A percentile compares a stretch with the other conserved stretches of the same genome.
These are phyloP conservation scores for Bacidia gigantensis DNA, from an alignment of 495 filamentous ascomycete species.

Conservation along the genomic window DNA sequence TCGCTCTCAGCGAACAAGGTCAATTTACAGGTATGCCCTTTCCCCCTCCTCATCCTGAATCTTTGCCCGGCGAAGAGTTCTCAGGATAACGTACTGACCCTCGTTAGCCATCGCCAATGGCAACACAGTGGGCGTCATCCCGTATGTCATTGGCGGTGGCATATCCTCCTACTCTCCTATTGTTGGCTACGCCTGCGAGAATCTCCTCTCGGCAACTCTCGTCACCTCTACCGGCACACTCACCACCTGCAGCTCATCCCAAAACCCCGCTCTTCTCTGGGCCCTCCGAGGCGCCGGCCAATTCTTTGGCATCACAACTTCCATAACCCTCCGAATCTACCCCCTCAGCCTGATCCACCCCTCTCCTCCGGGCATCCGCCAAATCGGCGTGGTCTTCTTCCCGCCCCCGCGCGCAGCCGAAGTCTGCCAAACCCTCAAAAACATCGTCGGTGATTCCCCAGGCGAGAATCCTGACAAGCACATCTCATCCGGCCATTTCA, in stretches of 20 bases:
- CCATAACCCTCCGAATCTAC: conserved; percentile 17
- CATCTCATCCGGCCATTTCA: conserved; percentile 15
- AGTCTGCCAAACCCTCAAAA: conserved; percentile 13
- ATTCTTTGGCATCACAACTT: conserved; percentile 38
- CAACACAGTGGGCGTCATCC: conserved; percentile 23
- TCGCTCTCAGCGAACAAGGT: conserved; percentile 14
- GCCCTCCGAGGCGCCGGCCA: conserved; percentile 38
- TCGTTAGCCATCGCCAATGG: conserved; percentile 22
- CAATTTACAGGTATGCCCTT: conserved; percentile 10
- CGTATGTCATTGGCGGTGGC: conserved; percentile 21
- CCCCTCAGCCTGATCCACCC: conserved; percentile 9
- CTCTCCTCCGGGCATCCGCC: conserved; percentile 9
- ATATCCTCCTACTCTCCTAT: conserved; percentile 12
- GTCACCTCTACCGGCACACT: background rate
- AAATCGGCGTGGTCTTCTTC: conserved; percentile 20
- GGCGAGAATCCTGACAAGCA: conserved; percentile 8
- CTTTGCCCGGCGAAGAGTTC: background rate
- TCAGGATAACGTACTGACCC: background rate
- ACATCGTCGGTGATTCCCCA: conserved; percentile 11
- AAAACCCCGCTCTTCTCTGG: conserved; percentile 31
- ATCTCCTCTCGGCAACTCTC: conserved; percentile 21
- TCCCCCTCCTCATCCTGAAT: background rate
- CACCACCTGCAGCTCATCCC: conserved; percentile 12
- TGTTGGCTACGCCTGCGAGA: conserved; percentile 11
- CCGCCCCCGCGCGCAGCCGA: conserved; percentile 16